phyloP scores from a whole-genome alignment of 441 rosid species.

The Iberis amara region DNA sequence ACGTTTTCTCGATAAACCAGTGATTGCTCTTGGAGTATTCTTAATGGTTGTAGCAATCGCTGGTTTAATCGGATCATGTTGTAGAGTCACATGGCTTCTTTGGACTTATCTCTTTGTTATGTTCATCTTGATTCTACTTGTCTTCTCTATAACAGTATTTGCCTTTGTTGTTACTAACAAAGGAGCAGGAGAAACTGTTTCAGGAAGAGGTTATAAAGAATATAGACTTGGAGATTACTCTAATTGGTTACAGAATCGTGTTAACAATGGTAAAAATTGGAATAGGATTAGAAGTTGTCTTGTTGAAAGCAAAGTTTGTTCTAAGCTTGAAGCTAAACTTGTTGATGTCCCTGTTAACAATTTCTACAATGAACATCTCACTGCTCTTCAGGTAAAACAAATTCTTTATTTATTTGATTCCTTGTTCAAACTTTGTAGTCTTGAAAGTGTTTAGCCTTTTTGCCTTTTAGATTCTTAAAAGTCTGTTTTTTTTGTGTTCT shows the following conservation, averaged over 20 bases:
- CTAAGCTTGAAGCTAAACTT: conserved; percentile 43
- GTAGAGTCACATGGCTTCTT: conserved; percentile 71
- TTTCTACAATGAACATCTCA: conserved; percentile 43
- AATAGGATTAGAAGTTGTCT: conserved; percentile 82
- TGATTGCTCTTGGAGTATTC: conserved; percentile 64
- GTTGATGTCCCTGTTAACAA: conserved; percentile 19
- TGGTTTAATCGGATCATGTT: conserved; percentile 76
- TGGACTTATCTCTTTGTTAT: conserved; percentile 74
- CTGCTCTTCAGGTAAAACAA: conserved; percentile 64
- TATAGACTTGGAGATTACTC: conserved; percentile 79
- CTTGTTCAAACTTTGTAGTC: not conserved
- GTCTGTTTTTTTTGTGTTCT: not conserved
- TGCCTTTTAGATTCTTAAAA: conserved; percentile 6
- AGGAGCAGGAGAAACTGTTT: conserved; percentile 63
- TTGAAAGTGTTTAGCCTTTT: conserved; percentile 8
- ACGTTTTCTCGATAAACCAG: conserved; percentile 59
- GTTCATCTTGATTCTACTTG: conserved; percentile 49
- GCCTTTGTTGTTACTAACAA: conserved; percentile 84
- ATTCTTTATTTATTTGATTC: not conserved
- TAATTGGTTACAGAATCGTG: conserved; percentile 79
- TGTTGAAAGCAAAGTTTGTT: conserved; percentile 64
- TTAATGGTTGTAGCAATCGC: conserved; percentile 68
- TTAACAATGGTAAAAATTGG: conserved; percentile 59
- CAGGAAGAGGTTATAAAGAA: conserved; percentile 69
- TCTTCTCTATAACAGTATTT: conserved; percentile 53